phyloP scores from a whole-genome alignment of 495 filamentous ascomycete genomes.

The Opeltia flavorubescens region DNA sequence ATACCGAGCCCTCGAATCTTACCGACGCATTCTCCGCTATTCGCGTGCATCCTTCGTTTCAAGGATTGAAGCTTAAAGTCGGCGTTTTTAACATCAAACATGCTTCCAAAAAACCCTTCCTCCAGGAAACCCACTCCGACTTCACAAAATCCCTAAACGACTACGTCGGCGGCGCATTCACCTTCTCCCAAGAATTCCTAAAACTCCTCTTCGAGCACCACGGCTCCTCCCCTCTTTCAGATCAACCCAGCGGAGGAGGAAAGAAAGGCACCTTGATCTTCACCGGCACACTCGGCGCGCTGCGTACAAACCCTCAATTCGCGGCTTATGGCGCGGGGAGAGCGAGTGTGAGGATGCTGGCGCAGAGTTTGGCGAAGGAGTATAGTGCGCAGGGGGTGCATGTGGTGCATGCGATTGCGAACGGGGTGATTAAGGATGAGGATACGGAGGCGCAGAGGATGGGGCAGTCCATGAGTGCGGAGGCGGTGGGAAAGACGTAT shows the following conservation, averaged over 20 bases:
- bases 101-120: slow-evolving; percentile 29
- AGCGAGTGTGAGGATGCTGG: slow-evolving; percentile 27
- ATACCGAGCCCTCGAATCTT: slow-evolving; percentile 25
- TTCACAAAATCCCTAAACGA: slow-evolving; percentile 27
- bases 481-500: slow-evolving; percentile 32
- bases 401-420: slow-evolving; percentile 34
- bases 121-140: slow-evolving; percentile 30
- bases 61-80: slow-evolving; percentile 26
- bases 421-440: slow-evolving; percentile 30
- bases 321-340: slow-evolving; percentile 32
- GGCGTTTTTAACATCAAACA: slow-evolving; percentile 35
- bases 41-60: slow-evolving; percentile 24
- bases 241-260: slow-evolving; percentile 18
- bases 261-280: slow-evolving; percentile 38
- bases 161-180: slow-evolving; percentile 33
- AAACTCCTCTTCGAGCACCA: slow-evolving; percentile 30
- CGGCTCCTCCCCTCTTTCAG: slow-evolving; percentile 22
- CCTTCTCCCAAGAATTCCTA: slow-evolving; percentile 29
- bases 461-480: slow-evolving; percentile 31
- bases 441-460: slow-evolving; percentile 25
- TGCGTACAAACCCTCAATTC: slow-evolving; percentile 29
- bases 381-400: slow-evolving; percentile 31
- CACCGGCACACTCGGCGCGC: slow-evolving; percentile 31
- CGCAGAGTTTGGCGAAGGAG: slow-evolving; percentile 32
- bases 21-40: slow-evolving; percentile 27